phyloP scores from a whole-genome alignment of 768 basidiomycete genomes.

The Boletus rufocinnamomeus region DNA sequence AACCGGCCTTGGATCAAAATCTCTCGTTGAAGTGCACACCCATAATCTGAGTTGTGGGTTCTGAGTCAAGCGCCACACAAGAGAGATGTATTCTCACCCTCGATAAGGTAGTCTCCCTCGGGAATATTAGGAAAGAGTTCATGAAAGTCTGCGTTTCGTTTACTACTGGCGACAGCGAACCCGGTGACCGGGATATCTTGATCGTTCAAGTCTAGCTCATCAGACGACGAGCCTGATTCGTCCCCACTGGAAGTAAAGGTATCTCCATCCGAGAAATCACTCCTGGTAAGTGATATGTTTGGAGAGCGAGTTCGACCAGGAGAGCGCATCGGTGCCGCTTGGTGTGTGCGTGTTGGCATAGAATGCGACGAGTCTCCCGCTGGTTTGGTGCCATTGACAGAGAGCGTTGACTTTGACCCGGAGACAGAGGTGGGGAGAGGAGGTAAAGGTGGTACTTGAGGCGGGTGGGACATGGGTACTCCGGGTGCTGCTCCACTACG shows the following conservation, averaged over 20 bases:
- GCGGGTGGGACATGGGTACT: constrained; percentile 62
- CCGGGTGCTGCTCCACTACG: constrained; percentile 61
- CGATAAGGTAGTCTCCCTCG: constrained; percentile 96
- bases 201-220: constrained; percentile 38
- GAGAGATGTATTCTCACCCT: constrained; percentile 58
- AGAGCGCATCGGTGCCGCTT: constrained; percentile 10
- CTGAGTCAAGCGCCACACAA: constrained; percentile 3
- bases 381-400: constrained; percentile 18
- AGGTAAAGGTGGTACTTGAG: constrained; percentile 45
- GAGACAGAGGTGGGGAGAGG: constrained; percentile 16
- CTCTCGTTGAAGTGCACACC: constrained; percentile 94
- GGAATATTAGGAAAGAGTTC: constrained; percentile 87
- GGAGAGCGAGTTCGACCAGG: constrained; percentile 17
- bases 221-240: constrained; percentile 34
- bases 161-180: constrained; percentile 95
- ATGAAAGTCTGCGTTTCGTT: constrained; percentile 94
- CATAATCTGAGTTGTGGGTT: constrained; percentile 69
- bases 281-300: constrained; percentile 20
- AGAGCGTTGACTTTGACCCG: constrained; percentile 21
- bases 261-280: constrained; percentile 36
- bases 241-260: constrained; percentile 29
- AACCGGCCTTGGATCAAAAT: constrained; percentile 95
- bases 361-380: constrained; percentile 7
- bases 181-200: constrained; percentile 92
- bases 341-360: constrained; percentile 2